Percentiles rank a stretch among this genome's conserved stretches.
These are phyloP conservation scores for Myotisia sp. DNA, from an alignment of 2,329 filamentous ascomycete species.

Conservation along the genomic window DNA sequence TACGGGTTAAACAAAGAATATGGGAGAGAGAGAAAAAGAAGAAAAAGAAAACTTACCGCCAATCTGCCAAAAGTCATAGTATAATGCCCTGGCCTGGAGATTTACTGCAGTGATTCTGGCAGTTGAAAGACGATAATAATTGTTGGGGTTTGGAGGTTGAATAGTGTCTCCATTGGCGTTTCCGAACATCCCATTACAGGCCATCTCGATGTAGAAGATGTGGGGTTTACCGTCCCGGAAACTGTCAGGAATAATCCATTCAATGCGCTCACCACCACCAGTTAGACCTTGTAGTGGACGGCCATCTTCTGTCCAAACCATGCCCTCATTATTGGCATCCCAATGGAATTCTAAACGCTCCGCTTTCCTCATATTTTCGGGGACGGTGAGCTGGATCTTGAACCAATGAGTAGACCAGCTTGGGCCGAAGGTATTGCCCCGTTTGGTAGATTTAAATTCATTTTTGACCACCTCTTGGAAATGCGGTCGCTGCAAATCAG, in stretches of 20 bases:
- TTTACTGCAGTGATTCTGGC: conserved; percentile 87
- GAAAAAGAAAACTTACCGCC: conserved; percentile 26
- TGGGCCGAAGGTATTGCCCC: conserved; percentile 73
- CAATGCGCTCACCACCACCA: conserved; percentile 70
- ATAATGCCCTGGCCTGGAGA: conserved; percentile 64
- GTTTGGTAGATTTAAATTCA: conserved; percentile 56
- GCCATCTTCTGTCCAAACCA: conserved; percentile 87
- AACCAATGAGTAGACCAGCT: conserved; percentile 99
- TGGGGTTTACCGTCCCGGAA: conserved; percentile 80
- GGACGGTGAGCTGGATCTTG: conserved; percentile 65
- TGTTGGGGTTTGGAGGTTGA: conserved; percentile 76
- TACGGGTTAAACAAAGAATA: neutral
- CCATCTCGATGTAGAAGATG: conserved; percentile 92
- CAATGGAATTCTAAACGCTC: conserved; percentile 88
- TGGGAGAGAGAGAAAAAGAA: no score
- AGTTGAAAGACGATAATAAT: conserved; percentile 57
- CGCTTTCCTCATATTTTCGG: conserved; percentile 55
- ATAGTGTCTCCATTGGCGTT: conserved; percentile 75
- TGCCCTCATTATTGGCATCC: conserved; percentile 88
- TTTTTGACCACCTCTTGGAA: conserved; percentile 75
- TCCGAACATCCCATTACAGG: conserved; percentile 97
- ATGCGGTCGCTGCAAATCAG: conserved; percentile 60
- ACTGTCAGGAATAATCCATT: conserved; percentile 75
- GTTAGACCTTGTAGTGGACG: conserved; percentile 82
- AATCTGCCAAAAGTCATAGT: conserved; percentile 93